Evolutionary conservation across 2,329 filamentous ascomycete species (phyloP).

Genomic region (Xylaria sp.): DNA sequence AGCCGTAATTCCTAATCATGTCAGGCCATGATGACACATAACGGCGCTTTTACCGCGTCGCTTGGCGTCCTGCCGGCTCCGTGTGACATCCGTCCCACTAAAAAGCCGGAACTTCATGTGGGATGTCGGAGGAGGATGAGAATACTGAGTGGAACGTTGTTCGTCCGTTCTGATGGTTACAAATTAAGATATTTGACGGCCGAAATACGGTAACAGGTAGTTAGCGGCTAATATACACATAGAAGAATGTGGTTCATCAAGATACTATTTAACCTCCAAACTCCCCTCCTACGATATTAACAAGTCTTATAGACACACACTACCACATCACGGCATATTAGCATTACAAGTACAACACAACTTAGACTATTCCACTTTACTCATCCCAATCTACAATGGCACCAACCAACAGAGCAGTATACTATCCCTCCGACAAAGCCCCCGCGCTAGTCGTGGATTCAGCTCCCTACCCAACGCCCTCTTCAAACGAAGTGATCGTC

Average conservation of each 20-base stretch:
- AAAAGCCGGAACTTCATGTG: conserved; percentile 8
- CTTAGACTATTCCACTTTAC: too few relatives aligned
- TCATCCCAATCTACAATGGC: conserved; percentile 26
- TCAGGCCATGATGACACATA: neutral
- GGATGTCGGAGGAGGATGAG: conserved; percentile 2
- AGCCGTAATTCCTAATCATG: neutral
- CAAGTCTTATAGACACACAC: neutral
- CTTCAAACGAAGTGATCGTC: conserved; percentile 45
- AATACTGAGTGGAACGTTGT: neutral
- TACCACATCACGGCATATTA: too few relatives aligned
- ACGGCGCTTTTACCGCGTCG: neutral
- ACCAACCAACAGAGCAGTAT: conserved; percentile 41
- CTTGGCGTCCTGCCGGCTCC: neutral
- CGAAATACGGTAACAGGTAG: neutral
- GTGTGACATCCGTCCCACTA: conserved; percentile 11
- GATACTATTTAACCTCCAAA: conserved; percentile 1
- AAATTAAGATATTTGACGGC: conserved; percentile 15
- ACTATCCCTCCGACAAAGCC: conserved; percentile 34
- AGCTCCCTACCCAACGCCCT: conserved; percentile 33
- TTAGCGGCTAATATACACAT: neutral
- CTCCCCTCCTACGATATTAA: neutral
- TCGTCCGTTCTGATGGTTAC: conserved; percentile 16
- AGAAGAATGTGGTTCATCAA: neutral
- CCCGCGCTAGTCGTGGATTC: conserved; percentile 31
- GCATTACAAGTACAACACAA: neutral